Conservation (phyloP, 2,329 filamentous ascomycete genomes). For the Verticillium albo-atrum region DNA sequence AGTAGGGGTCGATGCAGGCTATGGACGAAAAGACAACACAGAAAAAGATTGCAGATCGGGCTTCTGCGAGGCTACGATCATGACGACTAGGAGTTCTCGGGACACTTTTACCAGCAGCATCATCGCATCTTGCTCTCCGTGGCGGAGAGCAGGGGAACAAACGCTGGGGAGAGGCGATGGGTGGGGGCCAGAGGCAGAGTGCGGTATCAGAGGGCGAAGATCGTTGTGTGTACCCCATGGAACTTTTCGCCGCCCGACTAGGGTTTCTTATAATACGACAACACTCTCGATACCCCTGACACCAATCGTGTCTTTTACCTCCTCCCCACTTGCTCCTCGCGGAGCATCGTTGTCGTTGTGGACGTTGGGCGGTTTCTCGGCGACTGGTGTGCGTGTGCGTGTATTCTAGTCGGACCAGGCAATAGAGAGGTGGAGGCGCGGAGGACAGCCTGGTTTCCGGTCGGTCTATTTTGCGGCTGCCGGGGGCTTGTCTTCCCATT, state of each 20-base stretch:
- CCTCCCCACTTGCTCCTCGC: neutral
- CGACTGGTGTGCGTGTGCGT: neutral
- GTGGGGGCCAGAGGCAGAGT: neutral
- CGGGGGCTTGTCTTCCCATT: neutral
- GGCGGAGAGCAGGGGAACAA: constrained; percentile 7
- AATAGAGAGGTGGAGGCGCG: neutral
- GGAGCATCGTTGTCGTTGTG: neutral
- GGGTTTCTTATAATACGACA: neutral
- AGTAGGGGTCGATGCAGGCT: constrained; percentile 25
- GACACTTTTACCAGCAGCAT: constrained; percentile 8
- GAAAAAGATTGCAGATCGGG: constrained; percentile 7
- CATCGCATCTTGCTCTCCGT: neutral
- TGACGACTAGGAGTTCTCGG: constrained; percentile 12
- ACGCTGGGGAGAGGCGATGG: constrained; percentile 15
- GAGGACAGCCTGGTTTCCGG: neutral
- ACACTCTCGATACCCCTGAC: neutral
- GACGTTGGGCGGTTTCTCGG: neutral
- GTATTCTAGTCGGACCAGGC: neutral
- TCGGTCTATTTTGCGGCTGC: neutral
- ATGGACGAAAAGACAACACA: constrained; percentile 14
- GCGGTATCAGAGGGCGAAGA: neutral
- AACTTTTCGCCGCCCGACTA: neutral
- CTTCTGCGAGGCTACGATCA: constrained; percentile 13
- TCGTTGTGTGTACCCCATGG: neutral
- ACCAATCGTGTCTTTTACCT: neutral